phyloP scores from a whole-genome alignment of 73 alveolate genomes.

The Blepharisma stoltei region DNA sequence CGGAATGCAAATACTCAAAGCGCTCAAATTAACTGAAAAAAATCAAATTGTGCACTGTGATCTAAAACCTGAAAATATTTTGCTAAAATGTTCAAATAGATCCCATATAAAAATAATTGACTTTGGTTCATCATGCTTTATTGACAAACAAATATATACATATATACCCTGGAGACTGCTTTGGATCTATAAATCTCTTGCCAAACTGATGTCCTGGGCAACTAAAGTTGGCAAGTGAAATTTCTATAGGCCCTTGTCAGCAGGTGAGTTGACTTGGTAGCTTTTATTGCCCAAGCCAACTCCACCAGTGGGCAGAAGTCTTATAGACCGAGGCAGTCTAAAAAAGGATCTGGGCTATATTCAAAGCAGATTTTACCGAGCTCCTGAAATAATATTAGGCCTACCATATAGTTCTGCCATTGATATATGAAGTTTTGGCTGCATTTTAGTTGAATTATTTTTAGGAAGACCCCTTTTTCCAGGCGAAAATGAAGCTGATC shows the following conservation, averaged over 20 bases:
- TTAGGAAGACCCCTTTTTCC: constrained; percentile 33
- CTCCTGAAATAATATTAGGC: constrained; percentile 70
- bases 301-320: too few species aligned
- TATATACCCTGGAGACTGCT: too few species aligned
- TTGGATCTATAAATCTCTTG: too few species aligned
- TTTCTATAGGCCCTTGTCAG: too few species aligned
- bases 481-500: constrained; percentile 42
- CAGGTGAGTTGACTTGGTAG: too few species aligned
- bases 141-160: constrained; percentile 60
- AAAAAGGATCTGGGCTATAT: too few species aligned
- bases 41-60: constrained; percentile 84
- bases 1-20: constrained; percentile 67
- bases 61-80: constrained; percentile 89
- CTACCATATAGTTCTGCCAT: constrained; percentile 61
- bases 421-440: constrained; percentile 85
- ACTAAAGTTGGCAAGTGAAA: too few species aligned
- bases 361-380: constrained; percentile 49
- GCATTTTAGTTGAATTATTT: constrained; percentile 53
- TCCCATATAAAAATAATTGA: constrained; percentile 80
- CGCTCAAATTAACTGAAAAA: constrained; percentile 57
- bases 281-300: too few species aligned
- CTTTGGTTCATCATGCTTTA: constrained; percentile 79
- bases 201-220: too few species aligned
- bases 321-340: too few species aligned
- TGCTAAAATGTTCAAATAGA: constrained; percentile 56